Percentiles rank a stretch among this genome's conserved stretches.
Evolutionary conservation across 371 early-diverging fungal genomes (phyloP).

Genomic region (Ordospora colligata): DNA sequence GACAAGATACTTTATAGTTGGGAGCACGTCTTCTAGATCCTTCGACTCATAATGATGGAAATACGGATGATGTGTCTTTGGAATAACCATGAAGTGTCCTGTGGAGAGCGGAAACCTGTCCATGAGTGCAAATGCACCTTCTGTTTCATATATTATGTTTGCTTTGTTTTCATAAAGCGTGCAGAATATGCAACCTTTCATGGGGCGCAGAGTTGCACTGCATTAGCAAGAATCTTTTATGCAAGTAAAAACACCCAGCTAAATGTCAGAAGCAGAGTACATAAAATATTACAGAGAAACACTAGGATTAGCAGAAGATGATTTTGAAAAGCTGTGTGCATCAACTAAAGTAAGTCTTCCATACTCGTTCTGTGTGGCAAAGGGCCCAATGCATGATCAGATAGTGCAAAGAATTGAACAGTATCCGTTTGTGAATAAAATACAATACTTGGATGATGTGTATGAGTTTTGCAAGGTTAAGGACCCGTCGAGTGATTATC

Average conservation of each 20-base stretch:
- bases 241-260: neutral
- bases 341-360: conserved; percentile 48
- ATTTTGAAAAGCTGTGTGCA: conserved; percentile 27
- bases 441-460: conserved; percentile 41
- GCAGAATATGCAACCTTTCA: conserved; percentile 56
- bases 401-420: conserved; percentile 24
- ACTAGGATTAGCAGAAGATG: conserved; percentile 24
- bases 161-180: conserved; percentile 27
- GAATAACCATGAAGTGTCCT: conserved; percentile 59
- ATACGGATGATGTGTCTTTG: conserved; percentile 48
- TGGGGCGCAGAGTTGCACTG: neutral
- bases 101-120: conserved; percentile 55
- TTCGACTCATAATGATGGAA: conserved; percentile 39
- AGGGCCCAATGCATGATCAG: conserved; percentile 8
- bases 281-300: conserved; percentile 42
- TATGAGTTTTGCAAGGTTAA: conserved; percentile 33
- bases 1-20: conserved; percentile 35
- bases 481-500: conserved; percentile 12
- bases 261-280: conserved; percentile 29
- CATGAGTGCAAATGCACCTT: conserved; percentile 37
- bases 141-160: conserved; percentile 46
- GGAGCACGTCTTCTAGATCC: conserved; percentile 26
- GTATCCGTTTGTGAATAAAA: conserved; percentile 24
- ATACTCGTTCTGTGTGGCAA: conserved; percentile 44
- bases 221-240: neutral